phyloP scores from a whole-genome alignment of 495 filamentous ascomycete species.

The Penicillium mononematosum region DNA sequence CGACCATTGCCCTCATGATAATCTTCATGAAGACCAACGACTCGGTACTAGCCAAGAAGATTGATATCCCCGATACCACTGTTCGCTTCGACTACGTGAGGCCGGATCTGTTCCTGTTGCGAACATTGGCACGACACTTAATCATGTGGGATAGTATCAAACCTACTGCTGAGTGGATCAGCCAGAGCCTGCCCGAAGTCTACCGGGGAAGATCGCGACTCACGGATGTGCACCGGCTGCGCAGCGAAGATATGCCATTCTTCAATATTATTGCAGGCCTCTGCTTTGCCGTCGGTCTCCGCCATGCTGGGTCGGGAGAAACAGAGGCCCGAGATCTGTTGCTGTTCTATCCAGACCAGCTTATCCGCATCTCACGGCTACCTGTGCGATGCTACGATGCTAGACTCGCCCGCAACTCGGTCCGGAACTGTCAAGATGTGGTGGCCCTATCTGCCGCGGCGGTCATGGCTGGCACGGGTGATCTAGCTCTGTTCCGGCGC shows the following conservation, averaged over 20 bases:
- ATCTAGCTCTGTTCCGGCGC: constrained; percentile 83
- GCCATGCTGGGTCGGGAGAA: constrained; percentile 82
- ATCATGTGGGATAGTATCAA: constrained; percentile 90
- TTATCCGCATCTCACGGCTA: constrained; percentile 73
- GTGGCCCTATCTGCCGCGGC: constrained; percentile 76
- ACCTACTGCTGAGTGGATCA: constrained; percentile 70
- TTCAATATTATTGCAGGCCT: constrained; percentile 90
- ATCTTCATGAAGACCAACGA: constrained; percentile 98
- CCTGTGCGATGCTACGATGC: constrained; percentile 72
- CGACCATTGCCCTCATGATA: constrained; percentile 84
- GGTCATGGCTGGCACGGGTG: constrained; percentile 94
- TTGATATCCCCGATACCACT: constrained; percentile 85
- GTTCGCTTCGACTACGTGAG: constrained; percentile 93
- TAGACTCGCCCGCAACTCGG: constrained; percentile 74
- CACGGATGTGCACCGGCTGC: constrained; percentile 52
- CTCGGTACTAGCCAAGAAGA: constrained; percentile 80
- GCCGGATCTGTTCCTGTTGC: constrained; percentile 86
- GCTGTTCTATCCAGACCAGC: constrained; percentile 79
- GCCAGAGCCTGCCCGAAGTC: constrained; percentile 63
- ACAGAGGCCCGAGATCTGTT: constrained; percentile 72
- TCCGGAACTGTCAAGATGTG: constrained; percentile 85
- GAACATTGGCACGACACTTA: constrained; percentile 85
- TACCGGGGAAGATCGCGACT: constrained; percentile 60
- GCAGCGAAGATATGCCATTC: constrained; percentile 81
- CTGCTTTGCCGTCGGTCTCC: constrained; percentile 79